A percentile compares a stretch with the other conserved stretches of the same genome.
Evolutionary conservation across 768 basidiomycete genomes (phyloP).

Genomic region (Xerocomus potaroensis): DNA sequence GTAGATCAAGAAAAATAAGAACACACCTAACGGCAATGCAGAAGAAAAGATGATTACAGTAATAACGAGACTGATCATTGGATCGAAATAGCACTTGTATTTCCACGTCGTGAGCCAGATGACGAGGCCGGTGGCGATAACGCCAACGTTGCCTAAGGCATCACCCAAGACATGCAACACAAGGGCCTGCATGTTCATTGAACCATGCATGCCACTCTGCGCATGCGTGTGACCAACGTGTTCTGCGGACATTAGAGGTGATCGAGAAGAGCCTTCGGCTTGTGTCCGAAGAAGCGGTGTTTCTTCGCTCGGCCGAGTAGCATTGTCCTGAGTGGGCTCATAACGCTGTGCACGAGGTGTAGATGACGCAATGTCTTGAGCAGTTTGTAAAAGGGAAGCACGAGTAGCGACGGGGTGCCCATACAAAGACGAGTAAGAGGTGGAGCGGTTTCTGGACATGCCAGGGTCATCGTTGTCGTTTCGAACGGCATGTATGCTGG

Average conservation of each 20-base stretch:
- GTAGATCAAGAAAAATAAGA: not conserved
- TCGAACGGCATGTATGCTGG: constrained; percentile 33
- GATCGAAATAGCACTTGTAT: constrained; percentile 91
- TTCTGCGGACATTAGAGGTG: constrained; percentile 16
- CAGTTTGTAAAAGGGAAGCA: constrained; percentile 73
- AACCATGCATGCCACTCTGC: constrained; percentile 49
- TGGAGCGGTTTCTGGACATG: constrained; percentile 31
- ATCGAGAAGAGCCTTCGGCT: not conserved
- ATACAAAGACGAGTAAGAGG: constrained; percentile 60
- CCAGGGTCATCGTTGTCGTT: constrained; percentile 20
- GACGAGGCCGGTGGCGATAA: constrained; percentile 90
- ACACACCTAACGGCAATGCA: constrained; percentile 80
- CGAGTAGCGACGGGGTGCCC: constrained; percentile 72
- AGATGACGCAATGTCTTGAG: constrained; percentile 66
- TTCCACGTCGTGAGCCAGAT: constrained; percentile 87
- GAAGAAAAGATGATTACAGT: constrained; percentile 96
- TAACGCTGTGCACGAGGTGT: not conserved
- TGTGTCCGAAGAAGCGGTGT: constrained; percentile 39
- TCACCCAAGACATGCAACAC: constrained; percentile 94
- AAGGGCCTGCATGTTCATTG: constrained; percentile 99
- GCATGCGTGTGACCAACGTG: constrained; percentile 10
- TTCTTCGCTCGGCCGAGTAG: constrained; percentile 31
- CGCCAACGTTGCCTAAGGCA: constrained; percentile 96
- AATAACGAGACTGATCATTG: constrained; percentile 88
- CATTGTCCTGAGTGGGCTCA: constrained; percentile 8